Evolutionary conservation across 768 basidiomycete genomes (phyloP), one percentile per base, ranked within the genome.

Genomic region (Suillus lakei): DNA sequence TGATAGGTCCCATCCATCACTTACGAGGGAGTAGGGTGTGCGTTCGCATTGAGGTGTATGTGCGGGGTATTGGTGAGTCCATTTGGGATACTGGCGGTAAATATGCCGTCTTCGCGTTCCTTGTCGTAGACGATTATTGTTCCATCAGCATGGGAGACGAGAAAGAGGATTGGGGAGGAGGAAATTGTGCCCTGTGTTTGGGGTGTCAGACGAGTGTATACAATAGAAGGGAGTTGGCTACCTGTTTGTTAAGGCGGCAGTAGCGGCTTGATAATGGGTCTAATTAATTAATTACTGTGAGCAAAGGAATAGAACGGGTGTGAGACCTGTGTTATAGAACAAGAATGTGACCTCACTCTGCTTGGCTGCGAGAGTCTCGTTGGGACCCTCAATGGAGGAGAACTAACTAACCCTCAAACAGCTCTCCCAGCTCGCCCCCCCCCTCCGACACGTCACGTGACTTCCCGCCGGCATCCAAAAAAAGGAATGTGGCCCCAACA

Each of bases 71-170:
- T 15, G 78, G 74, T 16, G 76, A 69, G 65, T 26, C 65, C 61
- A 60, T 66, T 64, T 34, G 91, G 90, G 56, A 87, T 82, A 64
- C 87, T 84, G 0, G 90, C 85, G 1, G 80, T 85, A 72, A 95
- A 95, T 2, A 82, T 71, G 18, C 92, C 93, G 66, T 97, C 95
- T 56, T 95, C 95, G 38, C 93, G 90, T 70, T 96, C 95, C 72
- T 90, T 94, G 78, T 96, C 95, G 71, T 94, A 96, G 21, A 95
- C 87, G 44, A 96, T 85, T 66, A 97, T 89, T 6, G 94, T 91
- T 6, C 95, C 95, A 68, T 97, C 93, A 26, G 91, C 91, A 74
- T 96, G 93, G 7, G 93, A 91, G 18, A 90, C 93, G 38, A 96
- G 84, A 74, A 97, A 96, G 21, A 95, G 84, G 90, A n/a, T 90